Evolutionary conservation across 2,329 filamentous ascomycete species (phyloP), one percentile per base, ranked within the genome.

Genomic region (Aureobasidium sp.): DNA sequence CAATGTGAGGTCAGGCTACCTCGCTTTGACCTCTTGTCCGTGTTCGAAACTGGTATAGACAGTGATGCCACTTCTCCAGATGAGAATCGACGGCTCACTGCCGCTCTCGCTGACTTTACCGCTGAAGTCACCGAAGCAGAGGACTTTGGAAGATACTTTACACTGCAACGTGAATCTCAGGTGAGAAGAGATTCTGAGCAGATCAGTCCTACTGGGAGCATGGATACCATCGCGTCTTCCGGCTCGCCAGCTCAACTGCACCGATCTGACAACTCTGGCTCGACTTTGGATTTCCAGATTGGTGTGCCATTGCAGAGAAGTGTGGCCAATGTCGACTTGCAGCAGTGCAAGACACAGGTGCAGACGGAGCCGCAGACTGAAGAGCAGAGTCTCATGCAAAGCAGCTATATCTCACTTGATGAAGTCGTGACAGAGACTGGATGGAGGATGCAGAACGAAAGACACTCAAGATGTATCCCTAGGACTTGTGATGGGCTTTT

Each of bases 121-220:
- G 47, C 35, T 2, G 47, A 50, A 30, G 47, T 17, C 21, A 50
- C 35, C 6, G 47, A 50, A 8, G n/a, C 37, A 1, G 47, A 50
- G 7, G 35, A 50, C 3, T 29, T 49, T 29, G 24, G 12, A n/a
- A 32, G 45, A 4, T 49, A 29, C 24, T 37, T 49, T 21, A 6
- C 16, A 27, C 42, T 27, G 4, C 7, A 4, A 6, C 27, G 27
- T 12, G 21, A 4, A 24, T n/a, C 10, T 16, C 6, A 3, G 16
- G 14, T 19, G 7, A 25, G 17, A 19, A 22, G 27, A 7, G 5
- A 3, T 34, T 34, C 30, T 5, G 30, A 34, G 6, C 30, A 12
- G 4, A 17, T 50, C 7, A 50, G 47, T 50, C 47, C 47, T 16
- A 32, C 22, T 4, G 35, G 14, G 1, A 24, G 12, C 2, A 29